Evolutionary conservation across 2,329 filamentous ascomycete species (phyloP), one percentile per base, ranked within the genome.

Genomic region (Claviceps spartinae): DNA sequence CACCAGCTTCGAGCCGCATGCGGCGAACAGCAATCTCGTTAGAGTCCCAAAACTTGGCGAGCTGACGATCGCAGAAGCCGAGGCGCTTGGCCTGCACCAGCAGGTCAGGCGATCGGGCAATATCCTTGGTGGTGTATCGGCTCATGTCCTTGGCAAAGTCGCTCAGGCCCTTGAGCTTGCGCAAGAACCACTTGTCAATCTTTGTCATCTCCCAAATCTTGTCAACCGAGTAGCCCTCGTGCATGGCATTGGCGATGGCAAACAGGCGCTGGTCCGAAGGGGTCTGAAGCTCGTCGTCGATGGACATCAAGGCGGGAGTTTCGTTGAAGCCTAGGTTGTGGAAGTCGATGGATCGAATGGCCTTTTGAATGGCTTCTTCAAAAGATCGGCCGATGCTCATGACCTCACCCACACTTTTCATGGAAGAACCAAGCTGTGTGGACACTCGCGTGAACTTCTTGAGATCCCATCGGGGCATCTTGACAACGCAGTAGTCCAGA

Each of bases 331-430:
- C 93, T 24, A 95, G 77, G 65, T 97, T 97, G 73, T 93, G 85
- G 70, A 88, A 91, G 68, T 98, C 93, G 53, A 97, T 91, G 42
- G 88, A 84, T 49, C 93, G 85, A 61, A 98, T 98, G 20, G 93
- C 93, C 70, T 97, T 98, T 63, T 98, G 93, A 43, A 98, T 95
- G 8, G 93, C 93, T 71, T 98, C 93, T 69, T 98, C 93, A 61
- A 98, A 98, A 0, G 87, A 95, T 58, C 93, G 78, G 53, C 93
- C 93, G 60, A 98, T 96, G 63, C 86, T 91, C 93, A 98, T 97
- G 59, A 98, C 93, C 68, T 98, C 93, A 64, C 93, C 93, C 50
- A 98, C 90, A 79, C 88, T 95, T 83, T 97, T 98, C 93, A 98
- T 98, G 13, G 91, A 95, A 3, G 93, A 97, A 34, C 90, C 91